Evolutionary conservation across 306 rosid genomes (phyloP), one percentile per base, ranked within the genome.

Genomic region (Alnus rubra): DNA sequence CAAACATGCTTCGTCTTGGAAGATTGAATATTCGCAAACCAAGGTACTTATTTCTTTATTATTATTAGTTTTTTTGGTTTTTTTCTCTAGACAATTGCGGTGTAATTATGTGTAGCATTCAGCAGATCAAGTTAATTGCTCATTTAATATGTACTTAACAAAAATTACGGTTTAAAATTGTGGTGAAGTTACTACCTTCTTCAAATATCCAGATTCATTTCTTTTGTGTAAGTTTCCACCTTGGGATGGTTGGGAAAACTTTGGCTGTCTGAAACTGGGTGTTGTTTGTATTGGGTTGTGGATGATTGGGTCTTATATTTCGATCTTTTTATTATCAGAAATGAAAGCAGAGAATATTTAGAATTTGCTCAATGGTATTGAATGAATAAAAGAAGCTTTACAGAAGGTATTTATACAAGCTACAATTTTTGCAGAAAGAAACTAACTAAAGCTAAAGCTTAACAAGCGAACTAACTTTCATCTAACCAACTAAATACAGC

Each of bases 11-110:
- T 84, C 82, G 82, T 80, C 91, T 64, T 64, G 86, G 78, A 74
- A 87, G 89, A 84, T 62, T 86, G 64, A 88, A 80, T 67, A 87
- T 91, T 88, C 91, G 88, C 62, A 91, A 84, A 76, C 92, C 93
- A 59, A 88, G 92, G 98, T 92, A 81, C 55, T 44, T 71, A 55
- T 52, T 69, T 78, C 65, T 52, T 72, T 78, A 7, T 23, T 69
- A 56, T 73, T 44, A n/a, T 30, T 13, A 47, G 23, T 53, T 8
- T 9, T 52, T 50, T 50, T 2, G 0, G 28, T 23, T 23, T 23
- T 23, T 18, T 44, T 23, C 1, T 1, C 44, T 54, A 37, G 37
- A 19, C 52, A 44, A 63, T 0, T 73, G n/a, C 3, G 44, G 50
- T 67, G 71, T 60, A 23, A 35, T 49, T 28, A 31, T 15, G 0